These are phyloP conservation scores for Acrocalymma vagum DNA, from an alignment of 2,329 filamentous ascomycete species.

Conservation along the genomic window DNA sequence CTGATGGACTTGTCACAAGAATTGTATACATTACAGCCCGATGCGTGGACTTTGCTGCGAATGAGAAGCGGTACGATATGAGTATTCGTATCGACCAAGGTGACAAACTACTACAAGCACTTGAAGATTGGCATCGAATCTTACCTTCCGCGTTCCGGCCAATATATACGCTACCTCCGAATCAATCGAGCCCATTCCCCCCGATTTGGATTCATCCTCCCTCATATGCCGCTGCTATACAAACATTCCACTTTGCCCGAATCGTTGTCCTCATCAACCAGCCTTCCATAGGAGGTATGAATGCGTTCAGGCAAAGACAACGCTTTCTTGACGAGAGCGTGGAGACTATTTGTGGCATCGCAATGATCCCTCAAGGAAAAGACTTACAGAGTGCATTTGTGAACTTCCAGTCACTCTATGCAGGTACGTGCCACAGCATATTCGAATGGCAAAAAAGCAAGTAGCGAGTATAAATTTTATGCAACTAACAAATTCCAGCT, in stretches of 20 bases:
- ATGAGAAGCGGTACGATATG: conserved; percentile 56
- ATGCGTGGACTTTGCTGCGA: conserved; percentile 66
- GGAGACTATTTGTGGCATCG: conserved; percentile 60
- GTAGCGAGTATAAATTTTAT: background rate
- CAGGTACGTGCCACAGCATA: conserved; percentile 30
- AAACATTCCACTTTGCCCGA: conserved; percentile 62
- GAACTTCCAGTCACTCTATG: conserved; percentile 38
- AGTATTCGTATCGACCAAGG: conserved; percentile 57
- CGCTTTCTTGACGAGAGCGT: conserved; percentile 57
- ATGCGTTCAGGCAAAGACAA: conserved; percentile 57
- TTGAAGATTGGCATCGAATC: conserved; percentile 60
- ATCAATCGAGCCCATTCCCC: conserved; percentile 21
- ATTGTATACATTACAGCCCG: conserved; percentile 65
- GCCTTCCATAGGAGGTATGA: conserved; percentile 59
- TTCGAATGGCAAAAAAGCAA: no score
- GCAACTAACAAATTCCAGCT: conserved; percentile 22
- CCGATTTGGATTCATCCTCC: conserved; percentile 42
- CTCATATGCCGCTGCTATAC: conserved; percentile 55
- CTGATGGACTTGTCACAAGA: conserved; percentile 63
- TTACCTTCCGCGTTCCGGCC: conserved; percentile 56
- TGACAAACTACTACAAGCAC: conserved; percentile 55
- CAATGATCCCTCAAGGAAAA: conserved; percentile 48
- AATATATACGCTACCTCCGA: conserved; percentile 42
- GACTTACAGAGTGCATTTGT: conserved; percentile 37
- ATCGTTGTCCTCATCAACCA: conserved; percentile 63